Base-by-base conservation (phyloP, 2,329 filamentous ascomycete genomes). In the Ophiognomonia clavigignenti-juglandacearum region DNA sequence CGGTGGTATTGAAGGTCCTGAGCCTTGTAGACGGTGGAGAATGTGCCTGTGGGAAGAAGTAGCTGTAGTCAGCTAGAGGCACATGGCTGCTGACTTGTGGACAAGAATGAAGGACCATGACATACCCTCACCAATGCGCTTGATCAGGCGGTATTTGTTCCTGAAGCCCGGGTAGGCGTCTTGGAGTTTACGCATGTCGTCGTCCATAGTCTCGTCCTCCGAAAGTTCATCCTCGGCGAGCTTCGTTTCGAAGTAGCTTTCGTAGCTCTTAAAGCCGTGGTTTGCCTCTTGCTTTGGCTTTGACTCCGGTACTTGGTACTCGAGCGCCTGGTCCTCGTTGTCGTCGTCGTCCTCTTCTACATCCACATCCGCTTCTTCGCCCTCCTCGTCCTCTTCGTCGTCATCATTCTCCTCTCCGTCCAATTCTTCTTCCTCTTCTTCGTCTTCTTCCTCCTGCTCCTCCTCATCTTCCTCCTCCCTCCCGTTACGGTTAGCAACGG, bases 1-100 rank as follows among this genome's bases (percentile, higher is more conserved):
- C 78, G 73, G 54, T 93, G 80, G 64, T 96, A 96, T 47, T 85
- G 75, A 22, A 97, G 70, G 63, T 98, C 93, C 66, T 97, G 90
- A 18, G 95, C 93, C 66, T 98, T 98, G 76, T 98, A 98, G 11
- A 98, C 93, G 2, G 93, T 97, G 1, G 93, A 97, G 64, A 98
- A 98, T 1, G 93, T 98, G 48, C 93, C 90, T 96, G 55, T 8
- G 29, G n/a, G n/a, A 16, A 31, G 59, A 53, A 23, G 34, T 6
- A 41, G 19, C n/a, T 10, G 11, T n/a, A n/a, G n/a, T n/a, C n/a
- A n/a, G n/a, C n/a, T n/a, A 14, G 23, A 44, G 37, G 19, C 6
- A 22, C 7, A 18, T 19, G 13, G 26, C 38, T 29, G 14, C 8
- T 36, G 2, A 14, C 20, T 35, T 16, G 14, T 6, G 4, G 8